Base-by-base conservation (phyloP, 2,329 filamentous ascomycete species). In the Drechslerella dactyloides region DNA sequence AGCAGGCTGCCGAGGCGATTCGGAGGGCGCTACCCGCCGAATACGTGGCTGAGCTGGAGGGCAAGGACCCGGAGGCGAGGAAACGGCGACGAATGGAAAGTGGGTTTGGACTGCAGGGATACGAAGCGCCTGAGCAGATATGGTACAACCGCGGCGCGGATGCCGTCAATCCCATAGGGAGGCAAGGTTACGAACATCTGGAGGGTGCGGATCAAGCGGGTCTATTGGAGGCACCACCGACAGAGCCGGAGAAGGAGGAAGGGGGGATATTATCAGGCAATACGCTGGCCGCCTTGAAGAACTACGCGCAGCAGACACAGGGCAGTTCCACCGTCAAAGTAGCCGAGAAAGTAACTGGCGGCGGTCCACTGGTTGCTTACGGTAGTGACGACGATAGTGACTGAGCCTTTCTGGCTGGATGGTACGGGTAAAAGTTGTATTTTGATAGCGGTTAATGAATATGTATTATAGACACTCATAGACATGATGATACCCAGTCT, bases 1-100 rank as follows among this genome's bases (percentile, higher is more conserved):
- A 99, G 78, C 94, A 99, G 79, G 94, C 94, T 1, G 94, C 94
- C 0, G 94, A 97, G 77, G 96, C 94, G 0, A 91, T 99, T 65
- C 84, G 94, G 17, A 85, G 90, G 74, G 93, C 94, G 0, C 82
- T 99, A 2, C 94, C 94, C 0, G 91, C 89, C 0, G 91, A 92
- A 27, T 97, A 94, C 75, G 88, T 99, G 0, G 91, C 92, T 0
- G 92, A 99, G 82, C 88, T 99, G 53, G 94, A 99, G 79, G 94
- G 94, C 15, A 86, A 90, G 56, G 91, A 96, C 75, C 90, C 90
- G 0, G 91, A 93, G 76, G 90, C 92, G 44, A 85, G 88, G 78
- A 97, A 97, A 82, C 84, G 93, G 77, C 87, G 93, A 80, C 96
- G 91, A 81, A 87, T 96, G 24, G 91, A 97, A 79, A 92, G 91